Evolutionary conservation across 768 basidiomycete genomes (phyloP).

Genomic region (Tricholoma bakamatsutake): DNA sequence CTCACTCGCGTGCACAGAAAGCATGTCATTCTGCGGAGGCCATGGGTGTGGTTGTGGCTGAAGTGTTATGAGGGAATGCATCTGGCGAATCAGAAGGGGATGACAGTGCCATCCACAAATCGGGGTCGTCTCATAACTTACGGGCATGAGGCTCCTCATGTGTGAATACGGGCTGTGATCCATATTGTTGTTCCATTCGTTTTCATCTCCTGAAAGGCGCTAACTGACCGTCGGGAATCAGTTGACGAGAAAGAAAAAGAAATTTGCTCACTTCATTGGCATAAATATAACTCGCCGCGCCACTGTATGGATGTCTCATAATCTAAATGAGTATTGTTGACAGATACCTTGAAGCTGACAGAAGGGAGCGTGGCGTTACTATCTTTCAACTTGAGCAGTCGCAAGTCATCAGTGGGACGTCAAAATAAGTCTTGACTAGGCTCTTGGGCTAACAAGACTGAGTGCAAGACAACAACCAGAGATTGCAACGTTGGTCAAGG

Average conservation of each 20-base stretch:
- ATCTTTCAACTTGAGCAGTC: background rate
- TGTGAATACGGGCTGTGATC: conserved; percentile 1
- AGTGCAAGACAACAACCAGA: background rate
- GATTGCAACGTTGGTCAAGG: background rate
- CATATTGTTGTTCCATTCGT: background rate
- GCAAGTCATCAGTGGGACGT: background rate
- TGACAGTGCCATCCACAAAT: background rate
- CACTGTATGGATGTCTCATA: conserved; percentile 29
- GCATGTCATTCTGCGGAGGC: background rate
- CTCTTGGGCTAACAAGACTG: background rate
- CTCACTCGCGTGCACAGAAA: background rate
- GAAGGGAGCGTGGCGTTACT: background rate
- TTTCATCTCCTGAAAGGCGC: background rate
- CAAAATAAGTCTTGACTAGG: background rate
- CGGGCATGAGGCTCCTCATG: conserved; percentile 6
- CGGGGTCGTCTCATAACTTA: background rate
- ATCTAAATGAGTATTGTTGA: background rate
- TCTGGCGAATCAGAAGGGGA: background rate
- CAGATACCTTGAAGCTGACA: background rate
- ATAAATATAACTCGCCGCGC: conserved; percentile 28
- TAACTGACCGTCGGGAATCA: background rate
- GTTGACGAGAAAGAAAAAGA: background rate
- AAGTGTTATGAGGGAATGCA: background rate
- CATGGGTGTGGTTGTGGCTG: background rate
- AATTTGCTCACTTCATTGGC: conserved; percentile 21